These are phyloP conservation scores for Phytophthora sp. DNA, from an alignment of 352 stramenopile genomes.

Conservation along the genomic window DNA sequence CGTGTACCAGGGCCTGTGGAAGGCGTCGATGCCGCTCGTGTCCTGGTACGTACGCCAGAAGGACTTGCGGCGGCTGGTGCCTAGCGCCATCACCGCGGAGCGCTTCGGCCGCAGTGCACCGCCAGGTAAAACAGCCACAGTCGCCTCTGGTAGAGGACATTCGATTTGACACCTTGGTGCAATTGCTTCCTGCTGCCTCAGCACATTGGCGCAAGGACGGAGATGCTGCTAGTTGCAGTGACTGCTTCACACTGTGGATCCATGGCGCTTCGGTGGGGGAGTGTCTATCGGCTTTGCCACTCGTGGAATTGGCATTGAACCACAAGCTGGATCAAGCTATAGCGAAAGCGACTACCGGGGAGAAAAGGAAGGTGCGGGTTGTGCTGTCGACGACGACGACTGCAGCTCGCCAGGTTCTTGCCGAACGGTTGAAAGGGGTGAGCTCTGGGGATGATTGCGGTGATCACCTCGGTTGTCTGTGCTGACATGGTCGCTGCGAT, in stretches of 20 bases:
- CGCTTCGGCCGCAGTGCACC: conserved; percentile 53
- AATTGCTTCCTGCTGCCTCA: neutral
- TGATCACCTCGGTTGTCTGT: too few species aligned
- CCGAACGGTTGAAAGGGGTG: conserved; percentile 27
- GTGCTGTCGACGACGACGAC: conserved; percentile 77
- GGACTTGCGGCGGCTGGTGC: conserved; percentile 47
- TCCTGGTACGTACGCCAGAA: conserved; percentile 61
- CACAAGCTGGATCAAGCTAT: conserved; percentile 10
- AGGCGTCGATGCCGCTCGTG: conserved; percentile 52
- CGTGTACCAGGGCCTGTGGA: conserved; percentile 64
- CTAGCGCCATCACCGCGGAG: conserved; percentile 42
- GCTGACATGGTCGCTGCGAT: too few species aligned
- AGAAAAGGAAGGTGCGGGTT: conserved; percentile 41
- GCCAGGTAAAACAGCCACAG: conserved; percentile 31
- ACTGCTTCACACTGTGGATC: conserved; percentile 65
- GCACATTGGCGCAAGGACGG: conserved; percentile 23
- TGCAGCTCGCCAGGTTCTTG: conserved; percentile 53
- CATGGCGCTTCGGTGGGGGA: conserved; percentile 79
- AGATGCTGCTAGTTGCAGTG: neutral
- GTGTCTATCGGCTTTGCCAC: conserved; percentile 66
- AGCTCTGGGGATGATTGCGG: neutral
- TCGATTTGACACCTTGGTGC: neutral
- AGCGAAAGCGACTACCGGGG: neutral
- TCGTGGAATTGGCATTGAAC: conserved; percentile 59
- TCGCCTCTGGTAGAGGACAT: neutral